Base-by-base conservation (phyloP, 768 basidiomycete species). In the Leucocoprinus birnbaumii region DNA sequence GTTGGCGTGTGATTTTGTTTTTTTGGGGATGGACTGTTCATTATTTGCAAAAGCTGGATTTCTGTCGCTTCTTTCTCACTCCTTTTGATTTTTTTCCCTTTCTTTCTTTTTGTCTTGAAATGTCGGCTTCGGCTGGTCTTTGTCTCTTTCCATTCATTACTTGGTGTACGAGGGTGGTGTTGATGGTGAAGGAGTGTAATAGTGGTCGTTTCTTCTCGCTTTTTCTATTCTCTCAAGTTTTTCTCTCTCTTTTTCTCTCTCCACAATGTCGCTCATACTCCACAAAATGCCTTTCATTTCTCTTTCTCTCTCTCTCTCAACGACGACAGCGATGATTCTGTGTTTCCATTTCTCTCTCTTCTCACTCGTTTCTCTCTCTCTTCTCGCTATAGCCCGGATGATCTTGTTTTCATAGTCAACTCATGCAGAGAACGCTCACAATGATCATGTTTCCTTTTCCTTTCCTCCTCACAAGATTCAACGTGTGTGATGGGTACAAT, bases 381-480 rank as follows among this genome's bases (percentile, higher is more conserved):
- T 8, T 35, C 31, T 34, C 16, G 22, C 14, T 14, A 11, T 27
- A 25, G 26, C 47, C 44, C 38, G 52, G 52, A 53, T 53, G 52
- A 37, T 19, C 44, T 19, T 53, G 24, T 26, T 44, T 53, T 34
- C 31, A 35, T 53, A 46, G 43, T 35, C 52, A 46, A 38, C 43
- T 53, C 52, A 25, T 27, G 22, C 44, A 19, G 52, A 45, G 21
- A 35, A 37, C 44, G 14, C 44, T 46, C 21, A 34, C 52, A 53
- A 53, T 53, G 44, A 53, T 45, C 52, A 46, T n/a, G 3, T 37
- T 45, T 42, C 21, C 27, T 53, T 26, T 43, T 41, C 16, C 42
- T n/a, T 41, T 13, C 18, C 45, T 44, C 21, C 3, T 9, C 3
- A 25, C 11, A 25, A 38, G 38, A 38, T 38, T 3, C 16, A 11